Base-by-base conservation (phyloP, 2,329 filamentous ascomycete species). In the Aureobasidium leucospermi region DNA sequence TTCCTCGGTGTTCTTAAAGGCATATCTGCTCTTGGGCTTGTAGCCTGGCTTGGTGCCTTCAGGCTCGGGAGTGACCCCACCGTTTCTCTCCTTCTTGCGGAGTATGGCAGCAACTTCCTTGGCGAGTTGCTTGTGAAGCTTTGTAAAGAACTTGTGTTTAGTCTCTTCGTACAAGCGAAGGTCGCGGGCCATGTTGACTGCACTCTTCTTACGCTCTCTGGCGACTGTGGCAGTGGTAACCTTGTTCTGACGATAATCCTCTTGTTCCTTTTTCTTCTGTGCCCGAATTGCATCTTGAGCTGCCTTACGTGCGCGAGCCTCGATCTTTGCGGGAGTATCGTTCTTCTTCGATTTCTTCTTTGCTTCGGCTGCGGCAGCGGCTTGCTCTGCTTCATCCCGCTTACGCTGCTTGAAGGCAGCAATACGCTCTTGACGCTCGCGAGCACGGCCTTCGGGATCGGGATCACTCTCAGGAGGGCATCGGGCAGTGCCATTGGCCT, bases 381-480 rank as follows among this genome's bases (percentile, higher is more conserved):
- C 62, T 4, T 19, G 56, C 16, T 58, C 19, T 15, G 34, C 45
- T 36, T 63, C 60, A 9, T 64, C 62, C 28, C 63, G 63, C 39
- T 67, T 67, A 16, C 58, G 63, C 16, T 60, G 61, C 59, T 68
- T 68, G 13, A 64, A 66, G n/a, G 61, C 66, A 4, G 63, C 59
- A 23, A 69, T 66, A 55, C 70, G 67, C 9, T 61, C 48, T 16
- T 69, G 66, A 28, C 67, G 66, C 48, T 75, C 70, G n/a, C 60
- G 60, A 16, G 66, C 67, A 41, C 76, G 74, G 6, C 69, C 67
- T 1, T 68, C 68, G 15, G 75, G 74, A 47, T 78, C 68, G 15
- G 73, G 68, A 58, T 76, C 73, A 9, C 73, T 61, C 41, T 78
- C 77, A 19, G 74, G 74, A 1, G 78, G 77, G 16, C 74, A 73